phyloP scores from a whole-genome alignment of 129 eudicot genomes.

The Silybum marianum region DNA sequence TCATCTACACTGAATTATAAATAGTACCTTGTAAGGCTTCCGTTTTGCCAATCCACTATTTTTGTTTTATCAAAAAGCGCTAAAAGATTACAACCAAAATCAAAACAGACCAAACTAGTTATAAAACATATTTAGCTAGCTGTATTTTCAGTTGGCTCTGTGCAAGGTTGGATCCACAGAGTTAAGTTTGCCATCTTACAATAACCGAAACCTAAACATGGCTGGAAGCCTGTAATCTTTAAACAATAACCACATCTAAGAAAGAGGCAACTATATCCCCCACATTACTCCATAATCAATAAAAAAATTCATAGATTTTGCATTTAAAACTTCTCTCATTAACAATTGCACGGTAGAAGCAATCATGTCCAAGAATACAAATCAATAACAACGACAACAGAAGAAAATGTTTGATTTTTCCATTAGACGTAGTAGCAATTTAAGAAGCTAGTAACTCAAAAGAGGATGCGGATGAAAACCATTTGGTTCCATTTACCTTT shows the following conservation, averaged over 20 bases:
- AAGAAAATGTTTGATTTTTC: neutral
- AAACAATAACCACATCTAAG: neutral
- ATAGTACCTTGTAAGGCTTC: neutral
- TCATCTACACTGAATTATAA: neutral
- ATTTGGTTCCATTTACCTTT: neutral
- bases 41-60: neutral
- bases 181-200: neutral
- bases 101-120: neutral
- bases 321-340: neutral
- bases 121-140: neutral
- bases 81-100: neutral
- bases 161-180: neutral
- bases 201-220: neutral
- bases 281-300: neutral
- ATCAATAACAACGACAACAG: neutral
- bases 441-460: neutral
- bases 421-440: neutral
- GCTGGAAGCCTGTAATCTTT: neutral
- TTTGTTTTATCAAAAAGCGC: neutral
- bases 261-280: neutral
- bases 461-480: neutral
- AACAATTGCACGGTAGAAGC: neutral
- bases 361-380: neutral
- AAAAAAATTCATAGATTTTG: neutral
- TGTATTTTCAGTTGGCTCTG: neutral